A percentile compares a stretch with the other conserved stretches of the same genome.
Evolutionary conservation across 805 yeast genomes (phyloP).

Genomic region (Wickerhamomyces chaumierensis): DNA sequence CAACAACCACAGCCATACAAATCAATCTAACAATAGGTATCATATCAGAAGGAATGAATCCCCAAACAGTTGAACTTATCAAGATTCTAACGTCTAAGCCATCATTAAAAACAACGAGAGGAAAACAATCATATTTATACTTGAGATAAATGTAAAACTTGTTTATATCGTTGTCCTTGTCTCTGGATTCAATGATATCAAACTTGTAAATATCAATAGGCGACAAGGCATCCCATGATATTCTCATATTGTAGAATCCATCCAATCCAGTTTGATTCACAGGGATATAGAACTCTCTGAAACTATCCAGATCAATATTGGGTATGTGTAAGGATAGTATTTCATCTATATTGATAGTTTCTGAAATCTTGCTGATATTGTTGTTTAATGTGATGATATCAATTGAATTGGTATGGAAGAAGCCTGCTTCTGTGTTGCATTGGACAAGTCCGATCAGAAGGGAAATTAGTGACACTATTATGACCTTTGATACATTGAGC

Average conservation of each 20-base stretch:
- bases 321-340: neutral
- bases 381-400: neutral
- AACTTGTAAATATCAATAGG: neutral
- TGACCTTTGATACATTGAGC: no score
- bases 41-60: neutral
- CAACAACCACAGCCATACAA: neutral
- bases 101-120: neutral
- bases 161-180: no score
- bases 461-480: no score
- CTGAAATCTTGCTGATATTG: neutral
- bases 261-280: neutral
- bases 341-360: neutral
- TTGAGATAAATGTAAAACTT: no score
- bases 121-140: neutral
- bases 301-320: neutral
- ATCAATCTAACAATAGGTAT: neutral
- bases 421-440: neutral
- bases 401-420: neutral
- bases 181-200: neutral
- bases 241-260: conserved; percentile 2
- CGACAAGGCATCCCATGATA: conserved; percentile 7
- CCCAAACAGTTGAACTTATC: neutral
- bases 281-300: neutral
- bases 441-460: neutral
- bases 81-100: neutral